Percentiles rank a stretch among this genome's conserved stretches.
These are phyloP conservation scores for Cordyceps fumosorosea DNA, from an alignment of 2,329 filamentous ascomycete genomes.

Conservation along the genomic window DNA sequence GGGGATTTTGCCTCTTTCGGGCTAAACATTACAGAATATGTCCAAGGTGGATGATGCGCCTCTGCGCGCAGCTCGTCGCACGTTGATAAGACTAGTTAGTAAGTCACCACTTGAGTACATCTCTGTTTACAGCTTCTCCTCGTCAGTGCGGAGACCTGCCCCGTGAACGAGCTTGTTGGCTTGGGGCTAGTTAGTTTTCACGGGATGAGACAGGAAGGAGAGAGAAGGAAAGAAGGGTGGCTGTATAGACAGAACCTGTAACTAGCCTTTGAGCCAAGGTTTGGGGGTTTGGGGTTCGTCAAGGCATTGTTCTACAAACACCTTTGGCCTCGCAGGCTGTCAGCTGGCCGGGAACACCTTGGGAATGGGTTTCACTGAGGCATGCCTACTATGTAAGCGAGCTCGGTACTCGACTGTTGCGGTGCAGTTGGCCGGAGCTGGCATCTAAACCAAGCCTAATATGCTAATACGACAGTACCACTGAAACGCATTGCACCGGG, in stretches of 20 bases:
- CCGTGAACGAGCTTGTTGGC: not conserved
- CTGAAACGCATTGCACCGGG: not conserved
- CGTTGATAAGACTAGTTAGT: not conserved
- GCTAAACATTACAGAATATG: not conserved
- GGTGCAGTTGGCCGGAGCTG: not conserved
- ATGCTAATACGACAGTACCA: conserved; percentile 1
- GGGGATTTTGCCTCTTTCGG: not conserved
- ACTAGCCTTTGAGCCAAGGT: too few relatives aligned
- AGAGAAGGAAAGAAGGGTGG: not conserved
- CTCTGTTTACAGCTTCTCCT: not conserved
- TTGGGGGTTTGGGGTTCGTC: not conserved
- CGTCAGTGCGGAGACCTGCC: not conserved
- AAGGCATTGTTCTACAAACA: not conserved
- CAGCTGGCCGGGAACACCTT: not conserved
- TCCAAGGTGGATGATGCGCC: not conserved
- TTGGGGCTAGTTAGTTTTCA: not conserved
- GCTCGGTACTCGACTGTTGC: not conserved
- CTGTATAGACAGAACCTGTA: not conserved
- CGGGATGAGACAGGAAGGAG: not conserved
- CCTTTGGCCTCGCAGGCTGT: not conserved
- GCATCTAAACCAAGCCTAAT: not conserved
- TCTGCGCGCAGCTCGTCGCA: not conserved
- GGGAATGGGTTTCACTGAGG: not conserved
- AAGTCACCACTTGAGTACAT: not conserved
- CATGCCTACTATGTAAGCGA: too few relatives aligned